Evolutionary conservation across 2,329 filamentous ascomycete species (phyloP).

Genomic region (Exserohilum turcica): DNA sequence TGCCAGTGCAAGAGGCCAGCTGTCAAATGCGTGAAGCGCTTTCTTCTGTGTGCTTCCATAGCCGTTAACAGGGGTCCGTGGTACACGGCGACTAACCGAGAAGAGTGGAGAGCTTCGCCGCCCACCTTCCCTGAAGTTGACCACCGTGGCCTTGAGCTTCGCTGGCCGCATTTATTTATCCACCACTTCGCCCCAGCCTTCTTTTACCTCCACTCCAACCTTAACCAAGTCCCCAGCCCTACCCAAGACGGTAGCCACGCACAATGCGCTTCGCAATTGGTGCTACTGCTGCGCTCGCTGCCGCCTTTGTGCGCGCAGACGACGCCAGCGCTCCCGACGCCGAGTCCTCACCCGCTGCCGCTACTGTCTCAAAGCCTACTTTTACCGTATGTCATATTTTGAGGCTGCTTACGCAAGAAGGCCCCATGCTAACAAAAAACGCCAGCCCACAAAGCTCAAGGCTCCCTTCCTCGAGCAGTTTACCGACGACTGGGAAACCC

Average conservation of each 20-base stretch:
- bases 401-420: not conserved
- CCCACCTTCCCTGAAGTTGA: slow-evolving; percentile 23
- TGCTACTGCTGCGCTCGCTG: slow-evolving; percentile 69
- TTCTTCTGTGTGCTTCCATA: slow-evolving; percentile 24
- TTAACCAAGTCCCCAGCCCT: slow-evolving; percentile 38
- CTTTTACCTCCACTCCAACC: slow-evolving; percentile 22
- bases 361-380: slow-evolving; percentile 70
- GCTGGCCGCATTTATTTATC: slow-evolving; percentile 33
- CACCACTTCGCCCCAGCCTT: slow-evolving; percentile 27
- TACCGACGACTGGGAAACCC: slow-evolving; percentile 89
- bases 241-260: slow-evolving; percentile 38
- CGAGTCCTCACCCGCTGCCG: slow-evolving; percentile 62
- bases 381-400: slow-evolving; percentile 81
- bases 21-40: slow-evolving; percentile 21
- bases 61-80: slow-evolving; percentile 14
- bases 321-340: slow-evolving; percentile 55
- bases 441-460: slow-evolving; percentile 87
- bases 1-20: slow-evolving; percentile 25
- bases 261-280: slow-evolving; percentile 70
- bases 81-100: slow-evolving; percentile 10
- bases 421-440: slow-evolving; percentile 23
- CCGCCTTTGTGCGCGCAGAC: slow-evolving; percentile 74
- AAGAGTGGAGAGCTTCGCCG: slow-evolving; percentile 19
- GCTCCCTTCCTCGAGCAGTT: slow-evolving; percentile 98
- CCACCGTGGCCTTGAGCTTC: slow-evolving; percentile 27